Evolutionary conservation across 768 basidiomycete genomes (phyloP), one percentile per base, ranked within the genome.

Genomic region (Chalciporus piperatus): DNA sequence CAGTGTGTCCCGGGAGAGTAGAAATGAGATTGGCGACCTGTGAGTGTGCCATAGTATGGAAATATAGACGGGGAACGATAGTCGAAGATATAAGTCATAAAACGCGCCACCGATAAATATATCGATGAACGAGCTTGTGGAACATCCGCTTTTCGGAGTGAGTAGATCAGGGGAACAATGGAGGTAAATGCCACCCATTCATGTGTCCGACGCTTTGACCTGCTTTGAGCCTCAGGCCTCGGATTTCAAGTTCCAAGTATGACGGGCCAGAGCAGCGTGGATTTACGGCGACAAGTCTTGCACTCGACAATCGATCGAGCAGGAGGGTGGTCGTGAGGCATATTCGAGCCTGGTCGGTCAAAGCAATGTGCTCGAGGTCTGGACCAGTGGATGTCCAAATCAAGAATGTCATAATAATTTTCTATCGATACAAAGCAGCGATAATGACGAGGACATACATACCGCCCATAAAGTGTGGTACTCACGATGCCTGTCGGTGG

Each of bases 171-270:
- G 60, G 9, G 28, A 51, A 60, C 58, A 63, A 62, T 60, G 48
- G 20, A 27, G 32, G 28, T n/a, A 32, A 40, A 46, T 25, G 50
- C 14, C 19, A 37, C 14, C 12, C 17, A 23, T 45, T 33, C 28
- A 32, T 7, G 10, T 25, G 38, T 25, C 25, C 27, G 40, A 50
- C 51, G 50, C 46, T 51, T 57, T 53, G 55, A 37, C 13, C 42
- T 48, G 61, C 55, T 54, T 57, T 58, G 61, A 50, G 41, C 47
- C 48, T 57, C 58, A 62, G 48, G 41, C 47, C 48, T 57, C 58
- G 61, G 48, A 45, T 17, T 44, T 48, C n/a, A n/a, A n/a, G n/a
- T n/a, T n/a, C 6, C 19, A 55, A 30, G 13, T 14, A 32, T 23
- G 40, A 48, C 22, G 30, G 10, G 41, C 19, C 35, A 37, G 38